Evolutionary conservation across 768 basidiomycete species (phyloP), one percentile per base, ranked within the genome.

Genomic region (Pleurotus platypus): DNA sequence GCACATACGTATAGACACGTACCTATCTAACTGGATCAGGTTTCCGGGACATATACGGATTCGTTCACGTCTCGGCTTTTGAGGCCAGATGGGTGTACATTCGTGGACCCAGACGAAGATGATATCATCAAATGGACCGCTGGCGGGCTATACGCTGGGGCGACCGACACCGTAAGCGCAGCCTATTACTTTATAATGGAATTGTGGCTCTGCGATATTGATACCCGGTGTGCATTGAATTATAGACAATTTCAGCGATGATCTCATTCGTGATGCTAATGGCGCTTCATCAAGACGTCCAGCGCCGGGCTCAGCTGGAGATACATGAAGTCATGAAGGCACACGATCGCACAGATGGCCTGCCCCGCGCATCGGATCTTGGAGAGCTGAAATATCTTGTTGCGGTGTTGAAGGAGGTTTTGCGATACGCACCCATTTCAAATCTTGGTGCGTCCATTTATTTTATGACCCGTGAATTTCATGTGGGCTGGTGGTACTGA

Each of bases 41-140:
- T 62, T 11, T 58, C 61, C 0, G 72, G 73, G 3, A 62, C 60
- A 1, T 66, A 72, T 46, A 61, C 61, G 39, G 68, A 75, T n/a
- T 82, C 77, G 16, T 80, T 82, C 56, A 77, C 77, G 6, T 78
- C 75, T 56, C 61, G 70, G 57, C 65, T 72, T 38, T 66, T 81
- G 45, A 64, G 57, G 13, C 66, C 68, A 11, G 63, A 68, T 9
- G 67, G 60, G 9, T 35, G 43, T 53, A 49, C 61, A 39, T 55
- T 62, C 22, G 59, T 66, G 22, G 63, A 63, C 30, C 55, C 70
- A 13, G 72, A 72, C 27, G 67, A 75, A 12, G 80, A 81, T 57
- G 75, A 76, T 4, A 69, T 79, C 26, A 70, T 81, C 15, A 79
- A 76, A 59, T 81, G 80, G 71, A 75, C 76, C 39, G 78, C 81